These are phyloP conservation scores for Arbutus unedo DNA, from an alignment of 148 eudicot genomes.

Conservation along the genomic window DNA sequence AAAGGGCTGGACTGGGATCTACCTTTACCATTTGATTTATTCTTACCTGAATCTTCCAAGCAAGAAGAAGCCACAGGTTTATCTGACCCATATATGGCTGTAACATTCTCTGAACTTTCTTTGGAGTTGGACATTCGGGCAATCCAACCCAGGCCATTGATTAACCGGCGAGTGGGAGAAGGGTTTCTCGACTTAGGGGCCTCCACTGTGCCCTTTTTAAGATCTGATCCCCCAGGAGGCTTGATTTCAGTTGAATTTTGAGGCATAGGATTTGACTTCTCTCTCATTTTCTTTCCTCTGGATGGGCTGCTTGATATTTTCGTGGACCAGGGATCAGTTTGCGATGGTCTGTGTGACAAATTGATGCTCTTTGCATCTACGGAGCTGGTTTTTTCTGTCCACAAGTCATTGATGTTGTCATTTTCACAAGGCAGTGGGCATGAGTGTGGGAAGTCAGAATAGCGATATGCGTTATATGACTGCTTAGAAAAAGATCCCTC, in stretches of 20 bases:
- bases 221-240: slow-evolving; percentile 27
- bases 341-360: slow-evolving; percentile 24
- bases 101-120: slow-evolving; percentile 42
- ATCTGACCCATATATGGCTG: slow-evolving; percentile 29
- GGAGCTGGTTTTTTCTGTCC: slow-evolving; percentile 26
- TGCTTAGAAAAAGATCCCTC: slow-evolving; percentile 19
- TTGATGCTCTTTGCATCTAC: slow-evolving; percentile 17
- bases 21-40: slow-evolving; percentile 30
- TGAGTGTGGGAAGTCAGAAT: slow-evolving; percentile 17
- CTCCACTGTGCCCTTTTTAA: slow-evolving; percentile 27
- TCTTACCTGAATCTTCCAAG: slow-evolving; percentile 26
- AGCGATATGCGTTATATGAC: background rate
- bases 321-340: slow-evolving; percentile 22
- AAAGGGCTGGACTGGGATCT: slow-evolving; percentile 73
- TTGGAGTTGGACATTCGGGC: slow-evolving; percentile 44
- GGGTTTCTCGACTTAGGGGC: slow-evolving; percentile 40
- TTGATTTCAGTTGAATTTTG: slow-evolving; percentile 26
- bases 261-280: slow-evolving; percentile 29
- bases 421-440: slow-evolving; percentile 24
- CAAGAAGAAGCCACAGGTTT: slow-evolving; percentile 23
- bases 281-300: slow-evolving; percentile 33
- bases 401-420: slow-evolving; percentile 15
- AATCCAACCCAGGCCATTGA: slow-evolving; percentile 44
- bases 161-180: slow-evolving; percentile 67
- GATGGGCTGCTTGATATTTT: slow-evolving; percentile 36